Evolutionary conservation across 2,329 filamentous ascomycete genomes (phyloP), one percentile per base, ranked within the genome.

Genomic region (Clathrospora elynae): DNA sequence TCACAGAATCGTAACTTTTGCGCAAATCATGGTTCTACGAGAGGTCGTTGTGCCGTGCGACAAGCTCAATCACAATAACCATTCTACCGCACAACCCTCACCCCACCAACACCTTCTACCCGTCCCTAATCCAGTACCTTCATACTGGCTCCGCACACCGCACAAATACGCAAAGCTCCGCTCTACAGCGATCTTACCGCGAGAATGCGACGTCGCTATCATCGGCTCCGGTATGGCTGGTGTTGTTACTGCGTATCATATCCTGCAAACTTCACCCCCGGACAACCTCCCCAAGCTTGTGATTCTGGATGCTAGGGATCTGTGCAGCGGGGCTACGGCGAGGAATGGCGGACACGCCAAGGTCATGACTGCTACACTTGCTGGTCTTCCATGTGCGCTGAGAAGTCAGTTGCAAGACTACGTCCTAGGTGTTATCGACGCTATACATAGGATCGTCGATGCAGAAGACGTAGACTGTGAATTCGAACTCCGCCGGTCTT

Each of bases 311-410:
- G 61, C 61, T 14, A 38, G 57, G 6, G 14, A 51, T 7, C 34
- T 62, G 0, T 64, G 60, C 29, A 56, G 52, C 4, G 60, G 60
- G 4, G 59, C 59, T 0, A 66, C 60, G 2, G 57, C 46, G 1
- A 43, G 62, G 2, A 66, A 64, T 29, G 61, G 73, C 34, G 72
- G 71, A 5, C 73, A 77, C 23, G 76, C 76, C n/a, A 67, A 72
- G 10, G 65, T 68, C 2, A 72, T 73, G 32, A 79, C 79, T 1
- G 66, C 68, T 5, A 70, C 64, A 25, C 60, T 72, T 2, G 51
- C 60, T 3, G 24, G 25, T 14, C 38, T 55, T 3, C 23, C 35
- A 3, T 44, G 42, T 8, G 14, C 35, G 3, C 34, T 33, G 14
- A 35, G 42, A 6, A 36, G 44, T 23, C 40, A 52, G 31, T 14